Percentiles rank a stretch among this genome's conserved stretches.
Conservation (phyloP, 305 asterid species). For the Lippia alba region DNA sequence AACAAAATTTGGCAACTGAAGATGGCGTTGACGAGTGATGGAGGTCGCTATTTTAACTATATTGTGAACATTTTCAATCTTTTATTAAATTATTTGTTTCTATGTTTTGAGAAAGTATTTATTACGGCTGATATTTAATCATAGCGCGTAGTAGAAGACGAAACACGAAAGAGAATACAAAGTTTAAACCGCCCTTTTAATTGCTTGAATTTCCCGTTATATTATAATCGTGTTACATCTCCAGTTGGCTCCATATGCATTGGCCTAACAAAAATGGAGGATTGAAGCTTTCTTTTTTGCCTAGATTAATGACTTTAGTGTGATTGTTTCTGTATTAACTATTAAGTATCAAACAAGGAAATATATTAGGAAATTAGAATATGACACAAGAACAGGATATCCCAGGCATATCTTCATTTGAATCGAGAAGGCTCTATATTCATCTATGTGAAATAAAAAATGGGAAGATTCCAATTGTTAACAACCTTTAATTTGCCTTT, state of each 20-base stretch:
- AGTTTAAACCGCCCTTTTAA: no score
- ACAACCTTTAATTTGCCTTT: no score
- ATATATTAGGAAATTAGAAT: not conserved
- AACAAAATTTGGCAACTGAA: slow-evolving; percentile 26
- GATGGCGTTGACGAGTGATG: slow-evolving; percentile 34
- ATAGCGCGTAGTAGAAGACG: not conserved
- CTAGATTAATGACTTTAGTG: no score
- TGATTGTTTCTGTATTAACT: no score
- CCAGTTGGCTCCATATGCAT: no score
- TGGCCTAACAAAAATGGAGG: no score
- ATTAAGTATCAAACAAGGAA: no score
- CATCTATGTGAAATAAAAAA: not conserved
- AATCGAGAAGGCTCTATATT: not conserved
- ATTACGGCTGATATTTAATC: not conserved
- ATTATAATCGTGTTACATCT: no score
- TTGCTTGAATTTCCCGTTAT: no score
- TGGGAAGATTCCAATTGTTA: no score
- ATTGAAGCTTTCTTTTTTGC: no score
- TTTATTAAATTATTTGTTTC: not conserved
- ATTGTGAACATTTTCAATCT: not conserved
- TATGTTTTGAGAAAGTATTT: not conserved
- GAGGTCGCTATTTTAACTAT: not conserved
- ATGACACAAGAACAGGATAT: not conserved
- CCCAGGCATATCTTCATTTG: not conserved
- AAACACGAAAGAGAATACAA: not conserved